Evolutionary conservation across 208 protist genomes (phyloP).

Genomic region (Wallacemonas sp.): DNA sequence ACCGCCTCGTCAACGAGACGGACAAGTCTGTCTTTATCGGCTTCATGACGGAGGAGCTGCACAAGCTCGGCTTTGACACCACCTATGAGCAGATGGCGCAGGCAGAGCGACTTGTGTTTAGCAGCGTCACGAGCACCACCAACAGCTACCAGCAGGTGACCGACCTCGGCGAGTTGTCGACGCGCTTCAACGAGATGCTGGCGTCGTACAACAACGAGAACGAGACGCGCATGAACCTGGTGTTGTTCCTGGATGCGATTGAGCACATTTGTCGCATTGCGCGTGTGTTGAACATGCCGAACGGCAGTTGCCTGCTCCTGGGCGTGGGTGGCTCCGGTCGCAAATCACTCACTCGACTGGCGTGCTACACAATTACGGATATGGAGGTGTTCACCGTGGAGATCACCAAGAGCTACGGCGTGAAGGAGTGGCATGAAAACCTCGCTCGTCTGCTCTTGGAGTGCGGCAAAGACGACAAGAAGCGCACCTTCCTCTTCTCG

Average conservation of each 20-base stretch:
- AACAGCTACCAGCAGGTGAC: conserved; percentile 91
- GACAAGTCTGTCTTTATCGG: conserved; percentile 86
- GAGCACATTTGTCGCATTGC: conserved; percentile 96
- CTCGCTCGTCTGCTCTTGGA: conserved; percentile 92
- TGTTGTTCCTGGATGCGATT: conserved; percentile 97
- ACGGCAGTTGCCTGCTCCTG: conserved; percentile 95
- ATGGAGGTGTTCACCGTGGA: conserved; percentile 96
- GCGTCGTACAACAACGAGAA: conserved; percentile 94
- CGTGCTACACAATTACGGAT: conserved; percentile 92
- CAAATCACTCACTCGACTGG: conserved; percentile 94
- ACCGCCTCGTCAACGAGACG: conserved; percentile 90
- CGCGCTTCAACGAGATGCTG: conserved; percentile 80
- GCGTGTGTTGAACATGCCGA: conserved; percentile 92
- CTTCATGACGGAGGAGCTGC: conserved; percentile 68
- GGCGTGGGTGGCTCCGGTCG: conserved; percentile 97
- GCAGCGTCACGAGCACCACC: conserved; percentile 85
- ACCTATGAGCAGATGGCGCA: conserved; percentile 59
- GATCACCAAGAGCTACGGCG: conserved; percentile 96
- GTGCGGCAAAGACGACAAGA: conserved; percentile 95
- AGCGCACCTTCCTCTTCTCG: conserved; percentile 95
- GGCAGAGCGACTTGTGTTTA: conserved; percentile 92
- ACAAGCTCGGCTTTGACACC: conserved; percentile 52
- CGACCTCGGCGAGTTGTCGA: conserved; percentile 73
- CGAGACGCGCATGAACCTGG: conserved; percentile 93
- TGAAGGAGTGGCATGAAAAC: conserved; percentile 96